A percentile compares a stretch with the other conserved stretches of the same genome.
phyloP scores from a whole-genome alignment of 176 grass and related monocot genomes.

The Bonia amplexicaulis region DNA sequence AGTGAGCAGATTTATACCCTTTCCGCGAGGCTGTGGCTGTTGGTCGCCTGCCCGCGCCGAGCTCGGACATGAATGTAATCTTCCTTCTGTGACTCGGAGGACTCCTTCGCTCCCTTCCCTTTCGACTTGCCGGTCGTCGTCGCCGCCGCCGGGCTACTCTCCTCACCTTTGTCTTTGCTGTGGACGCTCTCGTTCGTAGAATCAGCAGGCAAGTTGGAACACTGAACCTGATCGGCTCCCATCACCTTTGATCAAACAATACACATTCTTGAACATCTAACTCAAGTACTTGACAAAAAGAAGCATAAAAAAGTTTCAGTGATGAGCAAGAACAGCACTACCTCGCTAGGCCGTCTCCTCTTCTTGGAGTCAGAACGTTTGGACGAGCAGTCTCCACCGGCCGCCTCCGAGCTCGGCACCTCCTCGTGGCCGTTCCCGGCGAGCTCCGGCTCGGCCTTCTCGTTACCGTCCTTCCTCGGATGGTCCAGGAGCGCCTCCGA shows the following conservation, averaged over 20 bases:
- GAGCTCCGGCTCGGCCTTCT: conserved; percentile 40
- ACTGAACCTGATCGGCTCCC: conserved; percentile 51
- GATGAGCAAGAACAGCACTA: conserved; percentile 13
- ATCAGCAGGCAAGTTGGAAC: conserved; percentile 40
- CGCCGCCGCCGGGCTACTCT: conserved; percentile 44
- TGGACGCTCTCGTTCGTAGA: conserved; percentile 52
- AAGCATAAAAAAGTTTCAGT: not conserved
- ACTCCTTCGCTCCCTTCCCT: conserved; percentile 59
- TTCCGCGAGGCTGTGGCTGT: conserved; percentile 92
- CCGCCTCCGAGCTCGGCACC: conserved; percentile 35
- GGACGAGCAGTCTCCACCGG: conserved; percentile 61
- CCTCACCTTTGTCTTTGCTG: conserved; percentile 53
- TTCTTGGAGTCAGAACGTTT: conserved; percentile 69
- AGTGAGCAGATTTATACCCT: conserved; percentile 35
- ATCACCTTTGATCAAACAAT: conserved; percentile 21
- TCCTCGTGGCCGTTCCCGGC: conserved; percentile 39
- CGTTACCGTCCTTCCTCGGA: conserved; percentile 37
- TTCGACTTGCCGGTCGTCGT: conserved; percentile 44
- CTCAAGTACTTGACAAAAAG: not conserved
- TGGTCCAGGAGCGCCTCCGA: conserved; percentile 32
- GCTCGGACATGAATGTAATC: conserved; percentile 91
- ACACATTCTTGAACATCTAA: not conserved
- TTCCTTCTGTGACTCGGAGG: conserved; percentile 45
- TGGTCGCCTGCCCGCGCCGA: conserved; percentile 79
- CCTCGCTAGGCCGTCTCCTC: conserved; percentile 64